Percentiles rank a stretch among this genome's conserved stretches.
These are phyloP conservation scores for Papilionanthe hybrid DNA, from an alignment of 116 monocot genomes.

Conservation along the genomic window DNA sequence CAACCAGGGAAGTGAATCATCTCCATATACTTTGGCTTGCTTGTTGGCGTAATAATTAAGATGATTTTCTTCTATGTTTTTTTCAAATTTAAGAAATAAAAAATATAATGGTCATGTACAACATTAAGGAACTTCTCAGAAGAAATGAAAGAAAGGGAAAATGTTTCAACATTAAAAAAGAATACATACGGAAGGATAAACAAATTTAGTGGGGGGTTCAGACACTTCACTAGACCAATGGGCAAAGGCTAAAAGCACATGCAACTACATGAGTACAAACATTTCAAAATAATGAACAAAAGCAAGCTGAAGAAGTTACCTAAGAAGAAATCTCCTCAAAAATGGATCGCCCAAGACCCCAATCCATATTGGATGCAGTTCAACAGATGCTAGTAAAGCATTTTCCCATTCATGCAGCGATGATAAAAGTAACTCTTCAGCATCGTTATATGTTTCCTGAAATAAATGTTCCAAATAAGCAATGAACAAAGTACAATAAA, in stretches of 20 bases:
- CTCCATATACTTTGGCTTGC: no score
- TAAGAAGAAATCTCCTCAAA: conserved; percentile 77
- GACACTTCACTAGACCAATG: neutral
- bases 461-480: conserved; percentile 11
- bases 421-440: conserved; percentile 60
- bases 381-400: conserved; percentile 34
- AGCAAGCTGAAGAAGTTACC: conserved; percentile 30
- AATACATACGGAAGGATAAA: neutral
- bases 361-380: conserved; percentile 72
- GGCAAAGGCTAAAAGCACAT: neutral
- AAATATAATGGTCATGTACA: neutral
- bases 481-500: neutral
- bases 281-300: neutral
- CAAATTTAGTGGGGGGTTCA: neutral
- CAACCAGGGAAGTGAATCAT: no score
- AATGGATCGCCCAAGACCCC: conserved; percentile 84
- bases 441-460: conserved; percentile 70
- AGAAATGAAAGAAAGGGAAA: neutral
- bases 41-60: no score
- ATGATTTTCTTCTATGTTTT: no score
- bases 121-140: neutral
- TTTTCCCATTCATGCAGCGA: conserved; percentile 57
- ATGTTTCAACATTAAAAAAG: neutral
- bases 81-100: no score
- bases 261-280: conserved; percentile 3